A percentile compares a stretch with the other conserved stretches of the same genome.
These are phyloP conservation scores for Solanum gracilifrons DNA, from an alignment of 257 asterid genomes.

Conservation along the genomic window DNA sequence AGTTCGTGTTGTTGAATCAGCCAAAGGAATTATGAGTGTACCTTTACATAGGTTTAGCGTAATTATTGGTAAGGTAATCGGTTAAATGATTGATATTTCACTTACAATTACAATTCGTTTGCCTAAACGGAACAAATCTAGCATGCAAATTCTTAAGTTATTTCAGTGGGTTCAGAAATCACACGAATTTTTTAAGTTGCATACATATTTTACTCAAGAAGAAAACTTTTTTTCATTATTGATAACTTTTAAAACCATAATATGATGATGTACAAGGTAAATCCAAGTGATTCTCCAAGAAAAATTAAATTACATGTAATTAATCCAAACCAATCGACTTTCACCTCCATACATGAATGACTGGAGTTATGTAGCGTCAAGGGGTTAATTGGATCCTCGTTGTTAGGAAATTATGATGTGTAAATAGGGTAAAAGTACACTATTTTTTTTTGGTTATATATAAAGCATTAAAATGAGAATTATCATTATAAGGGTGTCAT, in stretches of 20 bases:
- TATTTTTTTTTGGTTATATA: too few relatives aligned
- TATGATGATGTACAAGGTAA: neutral
- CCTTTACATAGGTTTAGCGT: neutral
- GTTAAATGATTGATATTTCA: neutral
- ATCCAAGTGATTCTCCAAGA: neutral
- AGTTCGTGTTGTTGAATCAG: rapidly evolving
- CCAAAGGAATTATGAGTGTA: neutral
- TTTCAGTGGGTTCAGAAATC: neutral
- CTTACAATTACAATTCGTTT: neutral
- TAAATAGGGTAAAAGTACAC: neutral
- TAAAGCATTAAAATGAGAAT: neutral
- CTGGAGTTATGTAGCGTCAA: neutral
- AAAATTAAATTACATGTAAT: neutral
- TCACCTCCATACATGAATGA: rapidly evolving
- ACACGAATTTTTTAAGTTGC: rapidly evolving
- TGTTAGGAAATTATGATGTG: neutral
- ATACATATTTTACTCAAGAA: neutral
- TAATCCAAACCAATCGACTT: neutral
- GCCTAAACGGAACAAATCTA: neutral
- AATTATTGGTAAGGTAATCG: neutral
- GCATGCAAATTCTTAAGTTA: neutral
- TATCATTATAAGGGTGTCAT: neutral
- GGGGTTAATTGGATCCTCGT: rapidly evolving
- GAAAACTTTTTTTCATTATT: neutral
- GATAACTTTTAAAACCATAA: neutral